A percentile compares a stretch with the other conserved stretches of the same genome.
These are phyloP conservation scores for Paulownia fortunei DNA, from an alignment of 257 asterid species.

Conservation along the genomic window DNA sequence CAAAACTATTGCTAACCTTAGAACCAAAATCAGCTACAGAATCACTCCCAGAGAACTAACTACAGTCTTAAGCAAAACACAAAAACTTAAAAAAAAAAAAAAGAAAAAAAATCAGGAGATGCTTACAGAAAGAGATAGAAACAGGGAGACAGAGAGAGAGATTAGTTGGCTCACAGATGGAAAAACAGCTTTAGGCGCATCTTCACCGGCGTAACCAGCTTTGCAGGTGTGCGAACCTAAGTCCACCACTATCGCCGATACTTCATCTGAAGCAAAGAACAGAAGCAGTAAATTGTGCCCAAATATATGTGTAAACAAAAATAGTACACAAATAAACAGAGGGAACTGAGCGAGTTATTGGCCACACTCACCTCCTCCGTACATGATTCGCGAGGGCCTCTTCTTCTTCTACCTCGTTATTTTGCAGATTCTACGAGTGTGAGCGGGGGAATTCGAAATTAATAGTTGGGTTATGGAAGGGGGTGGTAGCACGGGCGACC, in stretches of 20 bases:
- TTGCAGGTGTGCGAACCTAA: slow-evolving; percentile 97
- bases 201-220: slow-evolving; percentile 99
- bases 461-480: slow-evolving; percentile 20
- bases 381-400: slow-evolving; percentile 35
- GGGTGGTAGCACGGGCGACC: neutral
- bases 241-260: slow-evolving; percentile 92
- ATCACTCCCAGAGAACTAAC: slow-evolving; percentile 15
- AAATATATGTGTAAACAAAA: neutral
- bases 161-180: slow-evolving; percentile 70
- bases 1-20: neutral
- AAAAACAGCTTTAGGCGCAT: slow-evolving; percentile 98
- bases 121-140: neutral
- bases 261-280: slow-evolving; percentile 71
- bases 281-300: slow-evolving; percentile 23
- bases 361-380: slow-evolving; percentile 42
- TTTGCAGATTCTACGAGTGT: neutral
- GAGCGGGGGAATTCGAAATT: slow-evolving; percentile 28
- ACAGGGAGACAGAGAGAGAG: neutral
- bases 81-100: neutral
- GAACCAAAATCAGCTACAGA: slow-evolving; percentile 25
- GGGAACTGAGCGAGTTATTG: neutral
- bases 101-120: neutral
- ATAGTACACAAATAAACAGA: neutral
- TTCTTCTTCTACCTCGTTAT: neutral
- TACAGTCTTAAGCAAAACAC: neutral